Base-by-base conservation (phyloP, 1,284 basidiomycete genomes). In the Moesziomyces parantarcticus region DNA sequence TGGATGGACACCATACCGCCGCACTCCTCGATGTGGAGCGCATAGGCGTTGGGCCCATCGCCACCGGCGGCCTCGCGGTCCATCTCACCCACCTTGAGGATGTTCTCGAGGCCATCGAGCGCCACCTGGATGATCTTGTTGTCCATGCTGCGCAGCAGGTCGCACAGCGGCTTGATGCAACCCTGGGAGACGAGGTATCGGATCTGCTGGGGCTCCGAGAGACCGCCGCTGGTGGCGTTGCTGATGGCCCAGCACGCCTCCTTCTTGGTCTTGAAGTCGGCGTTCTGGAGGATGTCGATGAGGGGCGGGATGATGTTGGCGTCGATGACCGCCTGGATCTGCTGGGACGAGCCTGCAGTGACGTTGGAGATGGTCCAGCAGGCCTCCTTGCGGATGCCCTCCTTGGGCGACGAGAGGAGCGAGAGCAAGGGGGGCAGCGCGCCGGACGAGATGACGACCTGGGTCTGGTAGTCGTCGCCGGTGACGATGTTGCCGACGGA, bases 331-430 rank as follows among this genome's bases (percentile, higher is more conserved):
- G 93, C 88, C 85, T 98, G 96, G 79, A 99, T 99, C 86, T 99
- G 96, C 79, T 91, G 90, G 14, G 95, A 92, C 44, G 92, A 95
- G 58, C 97, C 97, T 41, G 97, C 97, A 50, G 97, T 99, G 84
- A 99, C 89, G 86, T 99, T 99, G 62, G 94, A 97, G 83, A 99
- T 99, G 41, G 97, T 99, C 97, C 97, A 99, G 88, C 97, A 99
- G 18, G 97, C 95, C 86, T 99, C 97, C 87, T 89, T 89, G 75
- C 88, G 86, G 76, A 95, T 95, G 58, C 95, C 96, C 79, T 99
- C 96, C 87, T 98, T 98, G 50, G 94, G 92, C 39, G 94, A 97
- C 1, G 92, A 94, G 58, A 99, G 88, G 18, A 99, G 88, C 40
- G 92, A 91, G 47, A 99, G 89, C 44, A 99, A 89, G 7, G 96